Conservation (phyloP, 1,284 basidiomycete species). For the Vanrija sp. region DNA sequence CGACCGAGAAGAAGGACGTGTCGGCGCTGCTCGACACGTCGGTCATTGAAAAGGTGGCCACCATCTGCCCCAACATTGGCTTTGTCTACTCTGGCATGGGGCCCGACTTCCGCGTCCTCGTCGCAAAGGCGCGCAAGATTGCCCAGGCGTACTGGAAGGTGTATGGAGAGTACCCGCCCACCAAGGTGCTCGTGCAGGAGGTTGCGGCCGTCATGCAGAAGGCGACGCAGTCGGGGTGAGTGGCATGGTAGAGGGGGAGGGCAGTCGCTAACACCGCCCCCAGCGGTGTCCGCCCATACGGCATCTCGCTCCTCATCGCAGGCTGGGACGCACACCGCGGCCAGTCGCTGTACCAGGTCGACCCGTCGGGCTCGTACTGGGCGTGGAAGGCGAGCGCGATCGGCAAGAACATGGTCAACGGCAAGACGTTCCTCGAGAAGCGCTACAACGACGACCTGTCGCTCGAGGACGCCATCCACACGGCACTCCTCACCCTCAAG, state of each 20-base stretch:
- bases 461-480: slow-evolving; percentile 98
- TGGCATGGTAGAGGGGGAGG: background rate
- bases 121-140: slow-evolving; percentile 90
- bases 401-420: slow-evolving; percentile 99
- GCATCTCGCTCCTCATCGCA: slow-evolving; percentile 92
- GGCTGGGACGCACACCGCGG: slow-evolving; percentile 92
- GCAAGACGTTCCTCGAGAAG: slow-evolving; percentile 98
- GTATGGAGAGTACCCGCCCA: slow-evolving; percentile 98
- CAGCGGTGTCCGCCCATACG: slow-evolving; percentile 96
- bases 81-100: slow-evolving; percentile 99
- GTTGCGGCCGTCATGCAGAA: slow-evolving; percentile 98
- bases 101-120: slow-evolving; percentile 92
- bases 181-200: slow-evolving; percentile 92
- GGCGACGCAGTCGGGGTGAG: slow-evolving; percentile 93
- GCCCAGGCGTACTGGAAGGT: slow-evolving; percentile 99
- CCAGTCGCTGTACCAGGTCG: slow-evolving; percentile 93
- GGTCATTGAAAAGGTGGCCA: slow-evolving; percentile 92
- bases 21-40: slow-evolving; percentile 97
- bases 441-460: slow-evolving; percentile 99
- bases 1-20: slow-evolving; percentile 97
- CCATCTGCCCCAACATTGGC: slow-evolving; percentile 97
- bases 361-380: slow-evolving; percentile 98
- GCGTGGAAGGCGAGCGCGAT: slow-evolving; percentile 99
- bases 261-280: slow-evolving; percentile 14
- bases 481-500: slow-evolving; percentile 95